phyloP scores from a whole-genome alignment of 2,329 filamentous ascomycete species.

The Trichoderma brevicompactum region DNA sequence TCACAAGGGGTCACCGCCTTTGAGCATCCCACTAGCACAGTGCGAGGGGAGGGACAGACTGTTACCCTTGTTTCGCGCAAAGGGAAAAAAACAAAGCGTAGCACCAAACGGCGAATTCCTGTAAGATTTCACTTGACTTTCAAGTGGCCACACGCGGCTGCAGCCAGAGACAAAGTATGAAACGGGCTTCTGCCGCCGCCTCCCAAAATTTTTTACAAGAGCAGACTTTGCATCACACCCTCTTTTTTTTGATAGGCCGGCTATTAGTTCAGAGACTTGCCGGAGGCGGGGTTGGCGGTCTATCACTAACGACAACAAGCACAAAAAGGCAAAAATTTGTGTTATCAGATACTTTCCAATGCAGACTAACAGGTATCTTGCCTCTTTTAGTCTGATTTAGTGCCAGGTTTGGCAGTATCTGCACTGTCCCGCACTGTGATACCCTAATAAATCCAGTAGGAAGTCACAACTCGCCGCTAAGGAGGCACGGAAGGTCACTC shows the following conservation, averaged over 20 bases:
- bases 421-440: constrained; percentile 26
- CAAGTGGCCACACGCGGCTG: neutral
- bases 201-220: constrained; percentile 1
- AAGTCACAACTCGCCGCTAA: constrained; percentile 28
- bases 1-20: constrained; percentile 26
- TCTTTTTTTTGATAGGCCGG: constrained; percentile 5
- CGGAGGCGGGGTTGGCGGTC: constrained; percentile 19
- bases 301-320: neutral
- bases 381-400: constrained; percentile 3
- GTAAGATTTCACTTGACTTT: neutral
- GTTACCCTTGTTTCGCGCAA: constrained; percentile 19
- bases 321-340: neutral
- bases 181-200: constrained; percentile 3
- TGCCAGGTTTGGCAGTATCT: constrained; percentile 14
- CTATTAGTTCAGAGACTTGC: constrained; percentile 14
- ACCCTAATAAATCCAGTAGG: constrained; percentile 29
- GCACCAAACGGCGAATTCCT: neutral
- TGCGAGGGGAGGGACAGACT: constrained; percentile 1
- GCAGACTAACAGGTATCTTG: neutral
- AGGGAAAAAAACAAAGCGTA: neutral
- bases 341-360: constrained; percentile 14
- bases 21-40: constrained; percentile 26
- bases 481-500: constrained; percentile 34
- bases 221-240: constrained; percentile 28
- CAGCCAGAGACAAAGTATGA: constrained; percentile 14